Evolutionary conservation across 73 alveolate genomes (phyloP).

Genomic region (Durusdinium trenchii): DNA sequence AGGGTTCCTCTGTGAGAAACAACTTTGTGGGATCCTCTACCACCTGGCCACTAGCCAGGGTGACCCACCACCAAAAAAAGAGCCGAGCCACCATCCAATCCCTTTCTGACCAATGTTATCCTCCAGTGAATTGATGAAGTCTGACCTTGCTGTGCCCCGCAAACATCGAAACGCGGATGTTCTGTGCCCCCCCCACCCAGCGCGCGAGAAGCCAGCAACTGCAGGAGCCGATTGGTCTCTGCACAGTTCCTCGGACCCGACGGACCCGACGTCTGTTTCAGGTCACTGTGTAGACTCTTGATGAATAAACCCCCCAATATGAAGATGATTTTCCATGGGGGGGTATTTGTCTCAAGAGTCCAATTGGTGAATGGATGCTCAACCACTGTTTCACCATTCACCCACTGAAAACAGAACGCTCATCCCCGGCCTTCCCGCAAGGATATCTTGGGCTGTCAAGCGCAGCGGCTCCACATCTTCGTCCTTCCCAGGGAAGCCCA

Average conservation of each 20-base stretch:
- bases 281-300: not conserved
- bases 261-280: not conserved
- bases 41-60: too few relatives aligned
- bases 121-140: not conserved
- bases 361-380: too few relatives aligned
- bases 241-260: conserved; percentile 31
- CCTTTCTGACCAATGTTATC: not conserved
- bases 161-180: too few relatives aligned
- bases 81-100: too few relatives aligned
- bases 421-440: conserved; percentile 73
- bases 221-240: conserved; percentile 68
- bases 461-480: not conserved
- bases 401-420: too few relatives aligned
- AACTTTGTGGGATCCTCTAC: too few relatives aligned
- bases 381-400: too few relatives aligned
- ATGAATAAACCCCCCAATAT: too few relatives aligned
- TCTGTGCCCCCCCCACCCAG: not conserved
- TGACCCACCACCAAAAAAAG: too few relatives aligned
- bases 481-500: not conserved
- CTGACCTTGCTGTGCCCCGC: not conserved
- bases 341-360: not conserved
- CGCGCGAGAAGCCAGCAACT: conserved; percentile 48
- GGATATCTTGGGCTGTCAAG: conserved; percentile 74
- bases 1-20: too few relatives aligned
- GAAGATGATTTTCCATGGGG: too few relatives aligned